A percentile compares a stretch with the other conserved stretches of the same genome.
Conservation (phyloP, 306 rosid genomes). For the Fragaria nilgerrensis region DNA sequence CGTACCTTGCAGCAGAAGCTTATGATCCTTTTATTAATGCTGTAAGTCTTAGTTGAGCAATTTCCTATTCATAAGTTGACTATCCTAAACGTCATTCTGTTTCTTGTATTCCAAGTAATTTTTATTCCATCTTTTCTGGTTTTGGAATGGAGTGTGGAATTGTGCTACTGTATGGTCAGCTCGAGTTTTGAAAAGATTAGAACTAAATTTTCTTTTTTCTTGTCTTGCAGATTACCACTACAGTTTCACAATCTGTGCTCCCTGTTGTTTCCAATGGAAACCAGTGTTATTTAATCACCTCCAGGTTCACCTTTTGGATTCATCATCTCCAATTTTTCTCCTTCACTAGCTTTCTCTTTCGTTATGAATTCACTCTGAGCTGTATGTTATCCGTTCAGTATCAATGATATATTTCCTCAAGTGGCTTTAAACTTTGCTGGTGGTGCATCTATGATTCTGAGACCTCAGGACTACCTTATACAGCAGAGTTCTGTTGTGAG, state of each 20-base stretch:
- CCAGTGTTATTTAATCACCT: constrained; percentile 66
- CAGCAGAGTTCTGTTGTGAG: constrained; percentile 83
- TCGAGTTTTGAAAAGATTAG: not conserved
- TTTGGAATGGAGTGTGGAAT: not conserved
- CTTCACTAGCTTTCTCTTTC: constrained; percentile 2
- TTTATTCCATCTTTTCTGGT: not conserved
- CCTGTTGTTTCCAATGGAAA: constrained; percentile 58
- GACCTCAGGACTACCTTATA: constrained; percentile 90
- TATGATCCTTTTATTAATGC: constrained; percentile 76
- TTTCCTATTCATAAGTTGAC: constrained; percentile 19
- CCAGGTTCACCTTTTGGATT: constrained; percentile 45
- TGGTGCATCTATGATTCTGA: constrained; percentile 65
- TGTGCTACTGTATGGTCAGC: not conserved
- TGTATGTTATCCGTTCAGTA: constrained; percentile 43
- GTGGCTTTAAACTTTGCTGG: constrained; percentile 89
- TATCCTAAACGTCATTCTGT: constrained; percentile 14
- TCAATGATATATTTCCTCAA: constrained; percentile 76
- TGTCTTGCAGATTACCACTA: constrained; percentile 51
- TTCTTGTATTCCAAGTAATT: constrained; percentile 8
- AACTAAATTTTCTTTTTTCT: not conserved
- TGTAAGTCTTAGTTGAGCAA: constrained; percentile 51
- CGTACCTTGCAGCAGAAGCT: constrained; percentile 92
- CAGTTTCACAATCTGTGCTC: constrained; percentile 62
- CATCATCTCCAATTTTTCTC: constrained; percentile 16
- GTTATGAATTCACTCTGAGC: constrained; percentile 21